A percentile compares a stretch with the other conserved stretches of the same genome.
phyloP scores from a whole-genome alignment of 306 rosid genomes.

The Trifolium fragiferum region DNA sequence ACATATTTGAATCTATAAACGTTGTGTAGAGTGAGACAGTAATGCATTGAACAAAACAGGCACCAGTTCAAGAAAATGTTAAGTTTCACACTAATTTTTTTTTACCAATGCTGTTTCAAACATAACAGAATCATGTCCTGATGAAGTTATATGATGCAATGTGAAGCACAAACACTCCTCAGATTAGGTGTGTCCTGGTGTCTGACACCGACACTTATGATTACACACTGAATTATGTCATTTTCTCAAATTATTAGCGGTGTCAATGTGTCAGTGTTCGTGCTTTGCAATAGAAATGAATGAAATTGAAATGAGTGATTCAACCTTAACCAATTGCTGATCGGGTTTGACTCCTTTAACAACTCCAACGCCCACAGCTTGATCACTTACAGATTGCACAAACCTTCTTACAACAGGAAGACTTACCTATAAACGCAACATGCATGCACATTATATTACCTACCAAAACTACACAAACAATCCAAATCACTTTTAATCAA shows the following conservation, averaged over 20 bases:
- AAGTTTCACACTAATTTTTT: background rate
- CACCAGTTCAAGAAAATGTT: background rate
- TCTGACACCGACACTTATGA: too few relatives aligned
- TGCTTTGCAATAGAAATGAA: too few relatives aligned
- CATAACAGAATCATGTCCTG: background rate
- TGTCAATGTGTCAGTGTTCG: too few relatives aligned
- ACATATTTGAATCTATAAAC: background rate
- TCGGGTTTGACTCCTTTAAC: conserved; percentile 90
- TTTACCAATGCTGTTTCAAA: background rate
- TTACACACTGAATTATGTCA: too few relatives aligned
- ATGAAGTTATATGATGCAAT: conserved; percentile 8
- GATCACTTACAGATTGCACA: conserved; percentile 87
- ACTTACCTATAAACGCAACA: conserved; percentile 74
- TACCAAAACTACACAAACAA: conserved; percentile 5
- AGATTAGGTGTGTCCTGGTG: too few relatives aligned
- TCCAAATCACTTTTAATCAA: conserved; percentile 13
- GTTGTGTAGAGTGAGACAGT: background rate
- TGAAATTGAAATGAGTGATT: background rate
- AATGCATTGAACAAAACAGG: conserved; percentile 6
- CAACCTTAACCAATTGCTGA: conserved; percentile 95
- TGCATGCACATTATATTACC: background rate
- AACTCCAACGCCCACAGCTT: conserved; percentile 92
- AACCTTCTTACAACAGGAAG: conserved; percentile 99
- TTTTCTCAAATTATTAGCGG: too few relatives aligned
- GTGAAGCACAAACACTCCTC: too few relatives aligned